phyloP scores from a whole-genome alignment of 2,329 filamentous ascomycete species.

The Exophiala spinifera region DNA sequence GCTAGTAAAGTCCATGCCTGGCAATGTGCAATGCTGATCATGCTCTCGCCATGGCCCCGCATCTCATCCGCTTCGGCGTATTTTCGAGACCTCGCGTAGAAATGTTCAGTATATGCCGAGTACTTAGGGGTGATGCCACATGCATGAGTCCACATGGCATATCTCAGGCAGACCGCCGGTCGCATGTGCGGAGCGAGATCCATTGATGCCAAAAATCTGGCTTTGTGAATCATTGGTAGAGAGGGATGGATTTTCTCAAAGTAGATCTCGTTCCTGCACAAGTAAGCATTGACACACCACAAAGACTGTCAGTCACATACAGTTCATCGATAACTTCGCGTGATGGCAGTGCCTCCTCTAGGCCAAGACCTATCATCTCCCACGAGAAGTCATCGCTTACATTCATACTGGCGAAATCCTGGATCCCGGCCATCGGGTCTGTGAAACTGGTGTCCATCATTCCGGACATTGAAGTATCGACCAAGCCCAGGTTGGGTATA shows the following conservation, averaged over 20 bases:
- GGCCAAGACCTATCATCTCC: conserved; percentile 79
- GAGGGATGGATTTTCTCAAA: conserved; percentile 89
- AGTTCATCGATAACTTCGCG: conserved; percentile 82
- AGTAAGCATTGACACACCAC: conserved; percentile 6
- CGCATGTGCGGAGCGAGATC: conserved; percentile 81
- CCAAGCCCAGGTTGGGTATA: conserved; percentile 6
- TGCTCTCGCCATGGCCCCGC: conserved; percentile 84
- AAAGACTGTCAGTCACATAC: conserved; percentile 43
- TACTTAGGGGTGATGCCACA: conserved; percentile 82
- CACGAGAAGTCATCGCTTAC: conserved; percentile 59
- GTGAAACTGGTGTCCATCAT: conserved; percentile 18
- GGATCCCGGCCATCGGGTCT: conserved; percentile 20
- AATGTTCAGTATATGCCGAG: conserved; percentile 73
- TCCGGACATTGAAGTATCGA: conserved; percentile 16
- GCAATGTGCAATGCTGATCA: conserved; percentile 80
- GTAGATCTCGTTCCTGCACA: conserved; percentile 70
- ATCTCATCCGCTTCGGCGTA: conserved; percentile 88
- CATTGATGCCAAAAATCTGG: conserved; percentile 82
- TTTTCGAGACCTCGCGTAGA: conserved; percentile 85
- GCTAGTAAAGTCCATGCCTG: conserved; percentile 79
- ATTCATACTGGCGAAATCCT: conserved; percentile 28
- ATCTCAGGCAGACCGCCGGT: conserved; percentile 82
- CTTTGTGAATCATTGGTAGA: conserved; percentile 83
- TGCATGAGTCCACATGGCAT: conserved; percentile 95
- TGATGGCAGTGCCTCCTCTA: conserved; percentile 77